Evolutionary conservation across 192 early-diverging fungal genomes (phyloP), one percentile per base, ranked within the genome.

Genomic region (Pilaira anomala): DNA sequence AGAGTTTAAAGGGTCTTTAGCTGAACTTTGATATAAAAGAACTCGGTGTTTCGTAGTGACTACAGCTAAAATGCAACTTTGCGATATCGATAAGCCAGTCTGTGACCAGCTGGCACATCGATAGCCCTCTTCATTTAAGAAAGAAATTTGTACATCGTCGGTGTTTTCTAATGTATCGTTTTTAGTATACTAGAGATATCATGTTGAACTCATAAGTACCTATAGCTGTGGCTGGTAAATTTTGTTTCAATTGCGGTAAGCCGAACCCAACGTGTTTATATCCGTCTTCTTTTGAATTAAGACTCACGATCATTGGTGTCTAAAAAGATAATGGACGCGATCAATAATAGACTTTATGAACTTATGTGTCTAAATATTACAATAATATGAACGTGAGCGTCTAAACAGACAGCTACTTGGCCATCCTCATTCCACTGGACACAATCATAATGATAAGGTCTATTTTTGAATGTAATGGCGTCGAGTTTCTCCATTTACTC

Each of bases 31-130:
- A 55, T 55, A 55, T 29, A 55, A 33, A 36, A 55, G 53, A 18
- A 55, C n/a, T 21, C 53, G 8, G n/a, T 55, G 53, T 18, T 55
- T 55, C 16, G 53, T 55, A 1, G 53, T 55, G 7, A 55, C 18
- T 33, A 55, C 53, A n/a, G 26, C 19, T 30, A 55, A 55, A 55
- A 55, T 19, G 12, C 53, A 55, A 18, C 53, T 55, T 55, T 55
- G 28, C 19, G 53, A 33, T 1, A 36, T 2, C 29, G 53, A 55
- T 36, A 55, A 16, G 1, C 53, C 53, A 8, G 53, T 33, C 3
- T 18, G 11, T 8, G 53, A 55, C 53, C 53, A 55, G 1, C 7
- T 19, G 19, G 30, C 28, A 55, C 30, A 33, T 30, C 53, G 28
- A 36, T 36, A 55, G 16, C 53, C 53, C 19, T 55, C 53, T n/a